A percentile compares a stretch with the other conserved stretches of the same genome.
Evolutionary conservation across 805 yeast genomes (phyloP).

Genomic region (Candida methanosorbosa): DNA sequence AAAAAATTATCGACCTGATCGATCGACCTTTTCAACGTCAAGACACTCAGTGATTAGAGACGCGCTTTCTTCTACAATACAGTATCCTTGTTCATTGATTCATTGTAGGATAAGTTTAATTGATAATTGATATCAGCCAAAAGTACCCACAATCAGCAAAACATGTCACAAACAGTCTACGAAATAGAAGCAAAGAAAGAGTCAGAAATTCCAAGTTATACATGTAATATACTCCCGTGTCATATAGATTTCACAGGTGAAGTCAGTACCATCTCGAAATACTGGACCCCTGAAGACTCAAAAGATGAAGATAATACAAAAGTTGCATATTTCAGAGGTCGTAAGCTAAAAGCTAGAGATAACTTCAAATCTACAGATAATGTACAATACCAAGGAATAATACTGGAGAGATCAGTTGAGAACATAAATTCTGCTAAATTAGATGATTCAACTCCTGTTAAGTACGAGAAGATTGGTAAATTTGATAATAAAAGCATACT

Average conservation of each 20-base stretch:
- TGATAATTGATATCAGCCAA: no score
- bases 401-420: not conserved
- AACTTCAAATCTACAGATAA: no score
- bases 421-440: not conserved
- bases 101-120: no score
- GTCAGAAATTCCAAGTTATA: no score
- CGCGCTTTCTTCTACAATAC: no score
- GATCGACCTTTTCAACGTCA: no score
- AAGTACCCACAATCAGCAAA: no score
- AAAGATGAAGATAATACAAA: not conserved
- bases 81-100: no score
- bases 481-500: not conserved
- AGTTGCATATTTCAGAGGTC: conserved; percentile 1
- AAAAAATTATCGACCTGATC: no score
- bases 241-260: conserved; percentile 14
- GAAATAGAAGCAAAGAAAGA: no score
- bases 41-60: no score
- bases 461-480: not conserved
- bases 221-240: conserved; percentile 14
- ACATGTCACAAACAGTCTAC: no score
- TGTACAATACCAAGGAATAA: not conserved
- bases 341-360: not conserved
- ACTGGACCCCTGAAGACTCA: conserved; percentile 3
- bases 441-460: not conserved
- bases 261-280: conserved; percentile 7